Conservation (phyloP, 2,329 filamentous ascomycete genomes). For the Alternaria incomplexa region DNA sequence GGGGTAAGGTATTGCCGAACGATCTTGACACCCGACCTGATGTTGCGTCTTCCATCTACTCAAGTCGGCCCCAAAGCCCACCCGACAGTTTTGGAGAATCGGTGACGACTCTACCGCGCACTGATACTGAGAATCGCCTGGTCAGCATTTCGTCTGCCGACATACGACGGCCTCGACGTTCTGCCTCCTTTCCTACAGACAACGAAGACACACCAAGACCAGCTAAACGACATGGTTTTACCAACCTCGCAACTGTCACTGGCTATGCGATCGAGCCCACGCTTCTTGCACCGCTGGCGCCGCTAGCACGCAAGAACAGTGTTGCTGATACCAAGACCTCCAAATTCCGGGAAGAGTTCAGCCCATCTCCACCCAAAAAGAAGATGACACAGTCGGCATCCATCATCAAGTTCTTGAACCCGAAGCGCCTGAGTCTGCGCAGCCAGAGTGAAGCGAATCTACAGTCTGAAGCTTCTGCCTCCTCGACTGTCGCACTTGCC, state of each 20-base stretch:
- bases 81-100: constrained; percentile 37
- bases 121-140: constrained; percentile 6
- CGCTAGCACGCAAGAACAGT: constrained; percentile 34
- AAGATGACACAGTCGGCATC: constrained; percentile 31
- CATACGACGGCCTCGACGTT: constrained; percentile 17
- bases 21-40: constrained; percentile 20
- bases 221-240: constrained; percentile 11
- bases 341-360: constrained; percentile 47
- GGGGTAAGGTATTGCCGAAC: constrained; percentile 43
- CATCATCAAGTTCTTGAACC: constrained; percentile 39
- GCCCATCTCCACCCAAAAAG: constrained; percentile 37
- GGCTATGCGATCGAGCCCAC: not conserved
- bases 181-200: constrained; percentile 31
- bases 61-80: constrained; percentile 47
- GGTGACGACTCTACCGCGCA: constrained; percentile 23
- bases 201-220: constrained; percentile 34
- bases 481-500: not conserved
- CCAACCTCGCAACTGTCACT: constrained; percentile 9
- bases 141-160: constrained; percentile 17
- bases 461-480: constrained; percentile 1
- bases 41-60: constrained; percentile 50
- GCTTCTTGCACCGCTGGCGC: constrained; percentile 5
- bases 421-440: constrained; percentile 33
- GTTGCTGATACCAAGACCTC: constrained; percentile 41
- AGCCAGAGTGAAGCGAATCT: constrained; percentile 44